Percentiles rank a stretch among this genome's conserved stretches.
Evolutionary conservation across 1,284 basidiomycete species (phyloP).

Genomic region (Bjerkandera adusta): DNA sequence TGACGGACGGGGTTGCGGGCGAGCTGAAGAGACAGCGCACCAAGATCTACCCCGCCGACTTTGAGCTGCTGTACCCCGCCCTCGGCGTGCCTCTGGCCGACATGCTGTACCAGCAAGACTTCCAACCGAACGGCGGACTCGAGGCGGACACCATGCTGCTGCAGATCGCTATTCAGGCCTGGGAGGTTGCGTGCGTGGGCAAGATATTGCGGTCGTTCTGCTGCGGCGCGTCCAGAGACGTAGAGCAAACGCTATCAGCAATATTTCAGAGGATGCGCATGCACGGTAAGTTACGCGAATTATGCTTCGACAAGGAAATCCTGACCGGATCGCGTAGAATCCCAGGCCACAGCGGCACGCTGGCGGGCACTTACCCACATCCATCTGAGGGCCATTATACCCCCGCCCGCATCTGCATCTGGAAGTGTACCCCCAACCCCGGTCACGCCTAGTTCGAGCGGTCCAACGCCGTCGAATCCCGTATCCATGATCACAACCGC

Average conservation of each 20-base stretch:
- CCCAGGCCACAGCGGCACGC: slow-evolving; percentile 36
- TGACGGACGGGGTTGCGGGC: slow-evolving; percentile 28
- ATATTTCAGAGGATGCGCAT: slow-evolving; percentile 37
- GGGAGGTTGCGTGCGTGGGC: slow-evolving; percentile 36
- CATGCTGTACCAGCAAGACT: slow-evolving; percentile 29
- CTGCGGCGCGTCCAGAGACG: slow-evolving; percentile 33
- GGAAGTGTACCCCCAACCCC: slow-evolving; percentile 15
- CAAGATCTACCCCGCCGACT: slow-evolving; percentile 27
- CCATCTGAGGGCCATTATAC: slow-evolving; percentile 26
- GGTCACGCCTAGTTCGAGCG: slow-evolving; percentile 24
- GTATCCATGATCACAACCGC: slow-evolving; percentile 15
- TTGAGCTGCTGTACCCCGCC: slow-evolving; percentile 29
- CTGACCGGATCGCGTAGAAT: slow-evolving; percentile 24
- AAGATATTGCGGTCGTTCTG: slow-evolving; percentile 36
- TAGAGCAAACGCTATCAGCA: slow-evolving; percentile 30
- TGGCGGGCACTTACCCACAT: slow-evolving; percentile 36
- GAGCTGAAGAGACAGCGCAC: slow-evolving; percentile 22
- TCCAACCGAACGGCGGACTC: too few relatives aligned
- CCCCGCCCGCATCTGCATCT: slow-evolving; percentile 9
- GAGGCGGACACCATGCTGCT: slow-evolving; percentile 35
- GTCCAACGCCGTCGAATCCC: slow-evolving; percentile 16
- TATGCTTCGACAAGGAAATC: neutral
- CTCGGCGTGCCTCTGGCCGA: slow-evolving; percentile 30
- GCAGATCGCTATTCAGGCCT: slow-evolving; percentile 39
- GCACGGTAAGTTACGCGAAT: slow-evolving; percentile 26